These are phyloP conservation scores for Cercospora citrullina DNA, from an alignment of 2,329 filamentous ascomycete genomes.

Conservation along the genomic window DNA sequence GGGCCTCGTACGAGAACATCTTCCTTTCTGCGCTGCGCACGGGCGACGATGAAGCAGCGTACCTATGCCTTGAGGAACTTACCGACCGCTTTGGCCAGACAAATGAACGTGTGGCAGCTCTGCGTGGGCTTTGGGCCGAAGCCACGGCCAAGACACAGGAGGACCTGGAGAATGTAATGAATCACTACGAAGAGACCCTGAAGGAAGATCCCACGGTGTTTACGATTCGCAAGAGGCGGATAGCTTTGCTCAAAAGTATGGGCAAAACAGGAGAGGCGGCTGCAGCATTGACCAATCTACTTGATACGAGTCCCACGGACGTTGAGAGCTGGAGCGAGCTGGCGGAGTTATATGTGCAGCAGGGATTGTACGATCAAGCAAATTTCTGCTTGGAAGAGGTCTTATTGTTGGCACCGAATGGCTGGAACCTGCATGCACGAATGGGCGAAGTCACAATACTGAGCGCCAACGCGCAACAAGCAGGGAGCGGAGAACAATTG, in stretches of 20 bases:
- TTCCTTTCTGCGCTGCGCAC: slow-evolving; percentile 80
- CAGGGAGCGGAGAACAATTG: slow-evolving; percentile 39
- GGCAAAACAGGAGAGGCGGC: slow-evolving; percentile 72
- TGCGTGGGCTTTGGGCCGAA: slow-evolving; percentile 81
- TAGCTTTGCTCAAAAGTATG: slow-evolving; percentile 75
- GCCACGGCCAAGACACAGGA: slow-evolving; percentile 68
- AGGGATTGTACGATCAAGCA: slow-evolving; percentile 77
- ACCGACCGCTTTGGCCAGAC: slow-evolving; percentile 75
- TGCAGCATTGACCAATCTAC: slow-evolving; percentile 67
- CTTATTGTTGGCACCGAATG: slow-evolving; percentile 79
- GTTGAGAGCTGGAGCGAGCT: slow-evolving; percentile 92
- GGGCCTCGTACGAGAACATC: slow-evolving; percentile 84
- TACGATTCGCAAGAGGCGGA: slow-evolving; percentile 79
- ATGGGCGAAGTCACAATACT: slow-evolving; percentile 82
- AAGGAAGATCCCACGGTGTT: slow-evolving; percentile 75
- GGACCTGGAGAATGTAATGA: slow-evolving; percentile 68
- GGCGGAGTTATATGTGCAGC: slow-evolving; percentile 77
- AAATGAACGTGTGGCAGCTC: slow-evolving; percentile 83
- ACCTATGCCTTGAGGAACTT: slow-evolving; percentile 71
- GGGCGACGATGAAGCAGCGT: slow-evolving; percentile 76
- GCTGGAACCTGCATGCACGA: slow-evolving; percentile 93
- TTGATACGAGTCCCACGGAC: slow-evolving; percentile 85
- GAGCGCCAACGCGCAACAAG: slow-evolving; percentile 46
- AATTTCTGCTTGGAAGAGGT: slow-evolving; percentile 91
- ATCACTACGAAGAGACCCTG: slow-evolving; percentile 75